Conservation (phyloP, 2,329 filamentous ascomycete species). For the Leptographium wingfieldii region DNA sequence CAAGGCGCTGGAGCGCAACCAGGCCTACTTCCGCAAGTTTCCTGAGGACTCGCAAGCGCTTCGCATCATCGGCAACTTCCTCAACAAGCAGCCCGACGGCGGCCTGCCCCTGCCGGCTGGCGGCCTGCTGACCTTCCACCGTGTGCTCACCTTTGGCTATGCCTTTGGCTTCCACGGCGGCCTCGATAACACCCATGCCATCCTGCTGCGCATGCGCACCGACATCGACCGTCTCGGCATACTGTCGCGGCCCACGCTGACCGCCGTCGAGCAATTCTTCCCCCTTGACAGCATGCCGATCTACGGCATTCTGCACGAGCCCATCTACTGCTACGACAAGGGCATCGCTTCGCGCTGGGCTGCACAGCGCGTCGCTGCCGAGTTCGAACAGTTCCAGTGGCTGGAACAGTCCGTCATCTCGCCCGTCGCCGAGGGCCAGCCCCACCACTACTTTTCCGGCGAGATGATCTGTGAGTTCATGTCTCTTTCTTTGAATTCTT, state of each 20-base stretch:
- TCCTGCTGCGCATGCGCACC: conserved; percentile 55
- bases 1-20: conserved; percentile 59
- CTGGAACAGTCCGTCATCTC: conserved; percentile 21
- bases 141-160: conserved; percentile 68
- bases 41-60: conserved; percentile 65
- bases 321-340: conserved; percentile 67
- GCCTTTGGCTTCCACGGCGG: conserved; percentile 69
- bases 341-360: conserved; percentile 60
- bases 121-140: conserved; percentile 56
- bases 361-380: conserved; percentile 48
- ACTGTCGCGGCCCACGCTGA: conserved; percentile 59
- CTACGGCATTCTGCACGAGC: conserved; percentile 79
- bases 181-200: conserved; percentile 59
- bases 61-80: conserved; percentile 50
- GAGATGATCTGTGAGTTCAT: conserved; percentile 61
- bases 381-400: conserved; percentile 37
- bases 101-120: conserved; percentile 55
- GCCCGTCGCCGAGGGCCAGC: conserved; percentile 12
- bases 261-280: conserved; percentile 52
- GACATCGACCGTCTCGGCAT: conserved; percentile 69
- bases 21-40: conserved; percentile 72
- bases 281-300: conserved; percentile 66
- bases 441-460: conserved; percentile 61
- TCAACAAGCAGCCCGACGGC: conserved; percentile 42
- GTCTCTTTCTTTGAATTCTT: not conserved